These are phyloP conservation scores for Selenicereus undatus DNA, from an alignment of 148 eudicot species.

Conservation along the genomic window DNA sequence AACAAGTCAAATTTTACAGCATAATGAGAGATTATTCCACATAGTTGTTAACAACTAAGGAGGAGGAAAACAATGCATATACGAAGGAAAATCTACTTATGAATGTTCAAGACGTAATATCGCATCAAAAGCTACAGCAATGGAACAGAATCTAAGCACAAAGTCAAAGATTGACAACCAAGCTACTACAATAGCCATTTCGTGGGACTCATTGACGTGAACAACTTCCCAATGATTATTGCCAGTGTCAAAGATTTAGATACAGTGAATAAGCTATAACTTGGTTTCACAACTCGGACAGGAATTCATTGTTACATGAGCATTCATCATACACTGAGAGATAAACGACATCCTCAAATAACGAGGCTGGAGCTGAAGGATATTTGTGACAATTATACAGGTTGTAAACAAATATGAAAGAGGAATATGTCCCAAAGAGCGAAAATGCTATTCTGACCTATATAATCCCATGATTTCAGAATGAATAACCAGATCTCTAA, in stretches of 20 bases:
- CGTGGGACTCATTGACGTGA: too few species aligned
- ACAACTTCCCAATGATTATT: too few species aligned
- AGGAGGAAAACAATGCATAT: neutral
- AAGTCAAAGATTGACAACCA: neutral
- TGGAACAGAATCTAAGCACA: neutral
- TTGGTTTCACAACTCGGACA: too few species aligned
- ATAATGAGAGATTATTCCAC: neutral
- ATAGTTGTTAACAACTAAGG: neutral
- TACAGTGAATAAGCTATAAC: too few species aligned
- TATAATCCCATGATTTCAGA: neutral
- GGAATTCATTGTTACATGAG: too few species aligned
- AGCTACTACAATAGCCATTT: neutral
- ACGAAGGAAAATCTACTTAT: neutral
- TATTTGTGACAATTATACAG: too few species aligned
- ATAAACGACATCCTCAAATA: too few species aligned
- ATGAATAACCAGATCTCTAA: neutral
- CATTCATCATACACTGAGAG: too few species aligned
- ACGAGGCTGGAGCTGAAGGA: too few species aligned
- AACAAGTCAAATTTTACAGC: conserved; percentile 5
- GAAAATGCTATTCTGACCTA: neutral
- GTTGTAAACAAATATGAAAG: too few species aligned
- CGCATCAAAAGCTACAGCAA: neutral
- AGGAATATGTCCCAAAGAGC: neutral
- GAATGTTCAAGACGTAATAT: neutral
- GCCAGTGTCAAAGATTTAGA: too few species aligned